These are phyloP conservation scores for Mycena maculata DNA, from an alignment of 768 basidiomycete species.

Conservation along the genomic window DNA sequence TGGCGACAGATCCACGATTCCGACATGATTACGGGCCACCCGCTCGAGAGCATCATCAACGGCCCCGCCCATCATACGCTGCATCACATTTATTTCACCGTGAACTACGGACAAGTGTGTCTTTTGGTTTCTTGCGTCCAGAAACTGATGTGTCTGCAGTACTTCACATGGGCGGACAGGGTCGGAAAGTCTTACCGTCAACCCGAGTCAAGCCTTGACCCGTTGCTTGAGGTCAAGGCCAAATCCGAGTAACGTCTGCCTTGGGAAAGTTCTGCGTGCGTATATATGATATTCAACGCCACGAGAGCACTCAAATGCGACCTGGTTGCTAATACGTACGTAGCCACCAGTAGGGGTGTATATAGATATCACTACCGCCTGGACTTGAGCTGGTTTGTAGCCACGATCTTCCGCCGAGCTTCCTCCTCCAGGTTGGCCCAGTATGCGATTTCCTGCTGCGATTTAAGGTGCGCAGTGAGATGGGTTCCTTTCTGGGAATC, in stretches of 20 bases:
- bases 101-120: conserved; percentile 91
- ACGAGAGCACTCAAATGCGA: conserved; percentile 11
- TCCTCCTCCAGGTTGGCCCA: conserved; percentile 91
- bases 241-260: too few species aligned
- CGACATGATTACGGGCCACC: conserved; percentile 95
- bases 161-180: conserved; percentile 96
- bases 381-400: conserved; percentile 45
- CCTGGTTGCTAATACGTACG: neutral
- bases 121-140: conserved; percentile 2
- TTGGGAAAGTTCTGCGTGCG: too few species aligned
- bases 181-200: conserved; percentile 88
- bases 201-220: conserved; percentile 86
- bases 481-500: conserved; percentile 68
- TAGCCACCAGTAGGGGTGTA: neutral
- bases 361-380: neutral
- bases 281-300: too few species aligned
- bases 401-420: conserved; percentile 68
- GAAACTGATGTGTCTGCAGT: conserved; percentile 58
- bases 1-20: conserved; percentile 91
- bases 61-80: conserved; percentile 98
- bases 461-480: conserved; percentile 82
- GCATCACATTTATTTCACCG: conserved; percentile 96
- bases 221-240: conserved; percentile 71
- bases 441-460: conserved; percentile 87
- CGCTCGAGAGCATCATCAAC: conserved; percentile 91